Conservation (phyloP, 306 rosid species). For the Vigna hirtella region DNA sequence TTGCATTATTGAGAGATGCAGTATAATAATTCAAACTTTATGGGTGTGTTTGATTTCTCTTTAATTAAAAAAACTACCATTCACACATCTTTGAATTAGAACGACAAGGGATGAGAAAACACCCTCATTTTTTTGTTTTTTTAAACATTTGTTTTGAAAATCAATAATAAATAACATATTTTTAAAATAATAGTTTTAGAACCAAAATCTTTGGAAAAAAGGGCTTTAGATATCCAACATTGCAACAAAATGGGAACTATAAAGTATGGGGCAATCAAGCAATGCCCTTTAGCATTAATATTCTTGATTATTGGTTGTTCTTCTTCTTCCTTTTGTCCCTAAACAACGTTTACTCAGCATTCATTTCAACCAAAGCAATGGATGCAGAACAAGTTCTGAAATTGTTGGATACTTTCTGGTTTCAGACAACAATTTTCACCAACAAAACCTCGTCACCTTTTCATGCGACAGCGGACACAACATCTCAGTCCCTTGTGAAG, state of each 20-base stretch:
- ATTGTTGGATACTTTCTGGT: slow-evolving; percentile 71
- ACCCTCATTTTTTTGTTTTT: not conserved
- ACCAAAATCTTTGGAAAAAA: not conserved
- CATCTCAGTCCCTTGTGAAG: not conserved
- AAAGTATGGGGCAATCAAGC: slow-evolving; percentile 5
- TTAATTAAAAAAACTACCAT: not conserved
- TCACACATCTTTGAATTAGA: not conserved
- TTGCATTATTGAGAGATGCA: not conserved
- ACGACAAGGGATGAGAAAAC: not conserved
- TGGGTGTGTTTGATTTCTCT: not conserved
- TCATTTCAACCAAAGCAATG: slow-evolving; percentile 46
- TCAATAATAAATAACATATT: no score
- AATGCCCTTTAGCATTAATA: slow-evolving; percentile 25
- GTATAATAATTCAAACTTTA: not conserved
- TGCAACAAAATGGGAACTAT: slow-evolving; percentile 27
- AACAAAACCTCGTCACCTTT: slow-evolving; percentile 36
- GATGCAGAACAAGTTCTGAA: slow-evolving; percentile 60
- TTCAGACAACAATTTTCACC: slow-evolving; percentile 49
- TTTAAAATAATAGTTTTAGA: not conserved
- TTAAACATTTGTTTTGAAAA: not conserved
- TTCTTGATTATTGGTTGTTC: not conserved
- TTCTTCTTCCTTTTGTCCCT: not conserved
- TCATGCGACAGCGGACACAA: slow-evolving; percentile 32
- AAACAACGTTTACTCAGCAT: slow-evolving; percentile 16
- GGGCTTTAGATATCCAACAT: not conserved